phyloP scores from a whole-genome alignment of 768 basidiomycete genomes.

The Lyophyllum decastes region DNA sequence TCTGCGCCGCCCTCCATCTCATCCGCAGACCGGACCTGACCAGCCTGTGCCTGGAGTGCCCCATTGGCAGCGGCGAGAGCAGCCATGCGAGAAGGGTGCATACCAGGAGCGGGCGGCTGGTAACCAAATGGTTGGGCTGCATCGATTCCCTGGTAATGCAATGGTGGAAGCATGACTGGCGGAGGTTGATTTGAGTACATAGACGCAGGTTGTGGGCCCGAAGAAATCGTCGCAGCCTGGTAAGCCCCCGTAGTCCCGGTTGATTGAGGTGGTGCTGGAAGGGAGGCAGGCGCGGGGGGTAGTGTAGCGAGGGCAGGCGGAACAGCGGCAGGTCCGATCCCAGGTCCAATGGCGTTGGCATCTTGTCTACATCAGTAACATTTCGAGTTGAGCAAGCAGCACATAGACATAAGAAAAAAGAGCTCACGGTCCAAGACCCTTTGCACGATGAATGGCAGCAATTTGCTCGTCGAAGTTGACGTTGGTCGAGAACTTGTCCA shows the following conservation, averaged over 20 bases:
- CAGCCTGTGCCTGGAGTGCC: conserved; percentile 54
- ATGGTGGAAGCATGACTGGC: conserved; percentile 82
- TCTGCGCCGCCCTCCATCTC: conserved; percentile 72
- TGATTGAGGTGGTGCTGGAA: conserved; percentile 69
- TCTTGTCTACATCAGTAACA: conserved; percentile 56
- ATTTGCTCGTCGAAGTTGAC: conserved; percentile 99
- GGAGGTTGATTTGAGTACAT: conserved; percentile 55
- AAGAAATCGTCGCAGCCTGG: conserved; percentile 84
- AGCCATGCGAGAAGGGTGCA: conserved; percentile 71
- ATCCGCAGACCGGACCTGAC: conserved; percentile 78
- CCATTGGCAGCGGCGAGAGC: conserved; percentile 57
- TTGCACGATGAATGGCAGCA: conserved; percentile 91
- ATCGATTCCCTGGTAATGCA: conserved; percentile 82
- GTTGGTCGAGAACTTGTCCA: conserved; percentile 91
- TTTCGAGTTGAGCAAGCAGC: conserved; percentile 6
- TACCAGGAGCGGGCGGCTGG: conserved; percentile 65
- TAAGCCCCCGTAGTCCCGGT: conserved; percentile 53
- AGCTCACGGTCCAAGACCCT: conserved; percentile 85
- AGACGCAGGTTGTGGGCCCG: conserved; percentile 90
- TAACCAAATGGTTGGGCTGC: conserved; percentile 79
- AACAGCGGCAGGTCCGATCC: conserved; percentile 80
- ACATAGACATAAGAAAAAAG: conserved; percentile 7
- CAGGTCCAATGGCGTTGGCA: conserved; percentile 78
- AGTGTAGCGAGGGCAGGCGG: conserved; percentile 66
- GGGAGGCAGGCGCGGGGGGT: conserved; percentile 69